These are phyloP conservation scores for Suillus spraguei DNA, from an alignment of 768 basidiomycete species.

Conservation along the genomic window DNA sequence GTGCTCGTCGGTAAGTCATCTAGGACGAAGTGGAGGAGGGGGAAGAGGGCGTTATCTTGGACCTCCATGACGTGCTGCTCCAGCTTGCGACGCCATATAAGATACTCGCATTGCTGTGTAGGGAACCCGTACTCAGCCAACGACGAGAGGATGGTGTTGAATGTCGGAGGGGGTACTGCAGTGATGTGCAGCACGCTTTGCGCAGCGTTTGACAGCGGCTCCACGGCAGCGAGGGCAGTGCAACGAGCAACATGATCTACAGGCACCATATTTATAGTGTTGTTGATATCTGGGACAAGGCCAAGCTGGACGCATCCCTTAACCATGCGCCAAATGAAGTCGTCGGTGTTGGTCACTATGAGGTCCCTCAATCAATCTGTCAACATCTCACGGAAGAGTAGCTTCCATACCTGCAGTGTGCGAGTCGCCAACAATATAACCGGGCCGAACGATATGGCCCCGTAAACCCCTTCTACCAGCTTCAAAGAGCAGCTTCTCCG, in stretches of 20 bases:
- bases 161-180: constrained; percentile 84
- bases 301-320: constrained; percentile 99
- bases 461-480: constrained; percentile 84
- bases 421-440: constrained; percentile 96
- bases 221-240: constrained; percentile 70
- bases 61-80: constrained; percentile 94
- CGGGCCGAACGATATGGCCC: constrained; percentile 89
- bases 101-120: constrained; percentile 81
- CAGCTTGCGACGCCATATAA: constrained; percentile 88
- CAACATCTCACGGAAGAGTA: not conserved
- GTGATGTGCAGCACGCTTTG: constrained; percentile 81
- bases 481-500: constrained; percentile 91
- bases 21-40: constrained; percentile 93
- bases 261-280: constrained; percentile 97
- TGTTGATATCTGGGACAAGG: constrained; percentile 95
- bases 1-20: constrained; percentile 98
- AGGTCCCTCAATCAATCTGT: constrained; percentile 11
- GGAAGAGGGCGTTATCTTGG: constrained; percentile 97
- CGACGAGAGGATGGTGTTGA: constrained; percentile 81
- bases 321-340: constrained; percentile 97
- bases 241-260: constrained; percentile 94
- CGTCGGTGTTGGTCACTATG: constrained; percentile 96
- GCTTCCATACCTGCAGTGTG: constrained; percentile 69
- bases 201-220: constrained; percentile 48
- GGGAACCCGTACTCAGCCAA: constrained; percentile 80